These are phyloP conservation scores for Prunus fruticosa DNA, from an alignment of 306 rosid species.

Conservation along the genomic window DNA sequence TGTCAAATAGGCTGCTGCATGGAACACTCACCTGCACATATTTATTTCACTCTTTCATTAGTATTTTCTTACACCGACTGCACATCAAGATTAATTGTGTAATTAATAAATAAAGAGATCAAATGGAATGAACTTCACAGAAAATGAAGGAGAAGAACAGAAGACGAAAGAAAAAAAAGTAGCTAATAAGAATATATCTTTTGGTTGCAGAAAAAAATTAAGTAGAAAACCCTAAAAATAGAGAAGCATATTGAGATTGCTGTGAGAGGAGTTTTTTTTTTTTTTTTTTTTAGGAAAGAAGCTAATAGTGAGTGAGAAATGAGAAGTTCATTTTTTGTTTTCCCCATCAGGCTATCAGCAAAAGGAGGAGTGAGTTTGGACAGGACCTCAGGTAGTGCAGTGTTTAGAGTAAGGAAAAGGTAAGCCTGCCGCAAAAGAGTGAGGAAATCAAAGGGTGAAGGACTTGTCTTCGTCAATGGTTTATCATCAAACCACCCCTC, in stretches of 20 bases:
- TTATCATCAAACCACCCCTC: constrained; percentile 14
- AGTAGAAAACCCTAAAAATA: background rate
- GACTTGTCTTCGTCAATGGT: constrained; percentile 60
- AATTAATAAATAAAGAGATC: background rate
- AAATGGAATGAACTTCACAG: background rate
- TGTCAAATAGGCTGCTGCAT: constrained; percentile 88
- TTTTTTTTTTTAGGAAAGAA: background rate
- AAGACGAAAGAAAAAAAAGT: background rate
- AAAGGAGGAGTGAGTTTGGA: constrained; percentile 23
- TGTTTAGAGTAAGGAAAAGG: constrained; percentile 39
- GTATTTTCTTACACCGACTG: background rate
- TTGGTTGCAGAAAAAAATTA: background rate
- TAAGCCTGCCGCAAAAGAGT: constrained; percentile 8
- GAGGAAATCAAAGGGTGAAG: constrained; percentile 37
- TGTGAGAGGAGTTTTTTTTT: background rate
- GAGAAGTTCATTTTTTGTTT: background rate
- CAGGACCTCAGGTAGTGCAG: constrained; percentile 17
- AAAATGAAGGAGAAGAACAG: background rate
- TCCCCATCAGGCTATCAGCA: constrained; percentile 9
- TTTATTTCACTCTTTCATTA: background rate
- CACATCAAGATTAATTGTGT: background rate
- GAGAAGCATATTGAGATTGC: background rate
- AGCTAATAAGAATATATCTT: background rate
- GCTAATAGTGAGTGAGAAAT: background rate
- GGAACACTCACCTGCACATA: constrained; percentile 94